Base-by-base conservation (phyloP, 495 filamentous ascomycete species). In the Delitschia confertaspora region DNA sequence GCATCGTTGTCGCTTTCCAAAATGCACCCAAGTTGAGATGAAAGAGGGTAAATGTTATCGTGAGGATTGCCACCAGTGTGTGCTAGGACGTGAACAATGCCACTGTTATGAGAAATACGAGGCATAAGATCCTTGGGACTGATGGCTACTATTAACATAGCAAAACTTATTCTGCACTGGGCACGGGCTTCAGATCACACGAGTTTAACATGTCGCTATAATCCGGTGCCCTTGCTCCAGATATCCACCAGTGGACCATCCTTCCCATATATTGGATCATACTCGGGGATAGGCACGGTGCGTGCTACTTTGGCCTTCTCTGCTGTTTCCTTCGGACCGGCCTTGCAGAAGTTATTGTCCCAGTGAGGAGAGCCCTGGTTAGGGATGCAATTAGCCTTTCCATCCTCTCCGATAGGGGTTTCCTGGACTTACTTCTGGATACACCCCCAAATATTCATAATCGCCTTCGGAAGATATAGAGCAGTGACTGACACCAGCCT, bases 401-500 rank as follows among this genome's bases (percentile, higher is more conserved):
- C 30, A 11, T 4, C 41, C 30, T 16, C 9, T 13, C 14, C 21
- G 27, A 19, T 10, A 22, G 37, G 11, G 7, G 35, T 20, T 33
- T 29, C 20, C 14, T 6, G 20, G 16, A 47, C 40, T 18, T 51
- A 60, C 63, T 48, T 65, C 39, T 6, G 64, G 64, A 57, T 67
- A 66, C 7, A 66, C 42, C 4, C 63, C 64, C 8, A 67, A 38
- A 52, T 67, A 65, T 38, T 63, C 60, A 45, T 65, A 67, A 19
- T 59, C 65, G 2, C 36, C 53, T n/a, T 60, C 59, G 10, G 51
- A 57, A 23, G 54, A 34, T 2, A 62, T 17, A 37, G 58, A 64
- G 35, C 62, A 58, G 48, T 66, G 65, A 9, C 55, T 55, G 22
- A 66, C 62, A 19, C 62, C 64, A 26, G 65, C 63, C 57, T 58